phyloP scores from a whole-genome alignment of 768 basidiomycete genomes.

The Sarcodon sp. region DNA sequence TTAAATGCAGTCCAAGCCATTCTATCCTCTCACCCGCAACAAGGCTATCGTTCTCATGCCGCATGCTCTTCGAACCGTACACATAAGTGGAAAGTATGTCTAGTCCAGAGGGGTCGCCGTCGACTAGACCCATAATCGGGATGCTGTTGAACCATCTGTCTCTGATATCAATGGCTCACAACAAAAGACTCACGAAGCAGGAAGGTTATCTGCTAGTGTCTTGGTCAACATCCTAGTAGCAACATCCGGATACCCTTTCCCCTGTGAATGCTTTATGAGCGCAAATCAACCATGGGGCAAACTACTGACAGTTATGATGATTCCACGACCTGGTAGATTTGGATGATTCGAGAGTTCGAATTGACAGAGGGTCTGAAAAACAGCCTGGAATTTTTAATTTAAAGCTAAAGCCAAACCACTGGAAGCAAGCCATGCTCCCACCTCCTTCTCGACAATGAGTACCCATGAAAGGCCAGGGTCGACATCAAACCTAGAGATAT shows the following conservation, averaged over 20 bases:
- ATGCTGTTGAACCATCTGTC: constrained; percentile 30
- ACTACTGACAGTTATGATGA: constrained; percentile 60
- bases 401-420: too few species aligned
- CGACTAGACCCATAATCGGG: constrained; percentile 71
- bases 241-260: constrained; percentile 94
- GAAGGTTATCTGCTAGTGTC: constrained; percentile 54
- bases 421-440: constrained; percentile 13
- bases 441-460: constrained; percentile 91
- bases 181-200: constrained; percentile 30
- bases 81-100: constrained; percentile 87
- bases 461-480: constrained; percentile 57
- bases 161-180: neutral
- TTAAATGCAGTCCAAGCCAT: constrained; percentile 72
- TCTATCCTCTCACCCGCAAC: constrained; percentile 46
- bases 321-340: constrained; percentile 44
- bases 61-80: constrained; percentile 59
- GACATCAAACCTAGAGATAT: constrained; percentile 50
- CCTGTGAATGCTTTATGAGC: constrained; percentile 30
- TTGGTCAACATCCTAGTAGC: constrained; percentile 80
- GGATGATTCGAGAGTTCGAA: constrained; percentile 36
- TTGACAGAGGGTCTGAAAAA: constrained; percentile 81
- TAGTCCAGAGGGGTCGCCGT: constrained; percentile 85
- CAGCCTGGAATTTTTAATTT: constrained; percentile 47
- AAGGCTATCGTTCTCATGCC: constrained; percentile 58
- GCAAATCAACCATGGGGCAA: neutral